These are phyloP conservation scores for Scutellaria minor DNA, from an alignment of 257 asterid genomes.

Conservation along the genomic window DNA sequence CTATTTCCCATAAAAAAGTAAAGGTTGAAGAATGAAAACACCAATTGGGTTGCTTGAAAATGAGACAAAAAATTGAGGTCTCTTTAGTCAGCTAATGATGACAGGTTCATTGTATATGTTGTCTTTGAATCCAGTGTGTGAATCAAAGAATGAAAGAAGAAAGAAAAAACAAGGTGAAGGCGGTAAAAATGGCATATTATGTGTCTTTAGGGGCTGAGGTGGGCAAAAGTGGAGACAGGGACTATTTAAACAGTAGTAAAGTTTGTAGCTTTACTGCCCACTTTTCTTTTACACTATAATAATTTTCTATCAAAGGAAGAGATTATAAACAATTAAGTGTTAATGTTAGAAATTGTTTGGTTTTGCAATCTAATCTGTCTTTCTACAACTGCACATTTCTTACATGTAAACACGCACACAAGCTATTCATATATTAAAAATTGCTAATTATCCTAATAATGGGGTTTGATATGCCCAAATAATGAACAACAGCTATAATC, in stretches of 20 bases:
- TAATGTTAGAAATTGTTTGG: conserved; percentile 18
- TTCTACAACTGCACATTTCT: no score
- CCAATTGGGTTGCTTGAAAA: not conserved
- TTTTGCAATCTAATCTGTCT: not conserved
- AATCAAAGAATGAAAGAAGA: not conserved
- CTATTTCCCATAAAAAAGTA: not conserved
- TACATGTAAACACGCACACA: no score
- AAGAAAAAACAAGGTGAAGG: not conserved
- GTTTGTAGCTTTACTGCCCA: conserved; percentile 32
- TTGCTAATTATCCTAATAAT: no score
- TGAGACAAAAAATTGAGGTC: conserved; percentile 22
- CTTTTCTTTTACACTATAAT: conserved; percentile 33
- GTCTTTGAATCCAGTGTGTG: conserved; percentile 13
- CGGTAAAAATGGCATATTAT: conserved; percentile 17
- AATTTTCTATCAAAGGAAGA: conserved; percentile 25
- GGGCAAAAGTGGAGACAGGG: conserved; percentile 40
- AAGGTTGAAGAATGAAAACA: not conserved
- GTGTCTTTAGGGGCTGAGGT: conserved; percentile 21
- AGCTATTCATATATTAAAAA: no score
- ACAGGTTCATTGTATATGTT: conserved; percentile 5
- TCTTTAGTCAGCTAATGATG: not conserved
- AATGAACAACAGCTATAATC: no score
- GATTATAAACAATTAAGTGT: conserved; percentile 37
- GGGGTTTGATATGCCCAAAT: no score
- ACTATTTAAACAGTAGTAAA: conserved; percentile 38